Percentiles rank a stretch among this genome's conserved stretches.
Evolutionary conservation across 768 basidiomycete genomes (phyloP).

Genomic region (Bullera alba): DNA sequence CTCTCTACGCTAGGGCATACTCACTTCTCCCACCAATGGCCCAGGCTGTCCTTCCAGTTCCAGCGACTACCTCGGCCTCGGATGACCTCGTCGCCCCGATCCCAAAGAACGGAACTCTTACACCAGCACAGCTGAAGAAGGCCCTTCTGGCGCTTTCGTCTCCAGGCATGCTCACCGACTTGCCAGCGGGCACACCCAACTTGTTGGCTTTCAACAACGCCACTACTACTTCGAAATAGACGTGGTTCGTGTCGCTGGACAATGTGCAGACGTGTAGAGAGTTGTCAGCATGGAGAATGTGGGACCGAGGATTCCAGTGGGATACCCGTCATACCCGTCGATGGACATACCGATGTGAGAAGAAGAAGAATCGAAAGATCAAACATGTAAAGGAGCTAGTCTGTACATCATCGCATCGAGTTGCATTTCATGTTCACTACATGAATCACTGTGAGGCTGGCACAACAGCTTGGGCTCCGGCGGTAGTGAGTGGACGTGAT

Average conservation of each 20-base stretch:
- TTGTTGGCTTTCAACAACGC: constrained; percentile 46
- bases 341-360: no score
- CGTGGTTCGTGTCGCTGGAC: constrained; percentile 2
- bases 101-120: constrained; percentile 48
- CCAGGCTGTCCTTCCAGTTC: constrained; percentile 58
- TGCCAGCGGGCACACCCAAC: constrained; percentile 45
- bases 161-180: constrained; percentile 52
- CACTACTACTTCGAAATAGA: constrained; percentile 20
- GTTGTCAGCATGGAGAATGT: background rate
- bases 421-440: no score
- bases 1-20: constrained; percentile 47
- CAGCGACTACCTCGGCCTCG: constrained; percentile 48
- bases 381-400: no score
- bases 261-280: background rate
- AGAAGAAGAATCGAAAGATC: no score
- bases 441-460: no score
- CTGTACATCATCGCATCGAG: no score
- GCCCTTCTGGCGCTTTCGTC: constrained; percentile 62
- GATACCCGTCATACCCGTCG: no score
- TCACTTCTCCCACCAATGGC: constrained; percentile 56
- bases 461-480: no score
- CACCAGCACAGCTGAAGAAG: constrained; percentile 68
- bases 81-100: constrained; percentile 20
- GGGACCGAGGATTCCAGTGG: background rate
- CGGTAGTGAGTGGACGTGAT: no score